Conservation (phyloP, 2,329 filamentous ascomycete genomes). For the Verticillium zaregamsianum region DNA sequence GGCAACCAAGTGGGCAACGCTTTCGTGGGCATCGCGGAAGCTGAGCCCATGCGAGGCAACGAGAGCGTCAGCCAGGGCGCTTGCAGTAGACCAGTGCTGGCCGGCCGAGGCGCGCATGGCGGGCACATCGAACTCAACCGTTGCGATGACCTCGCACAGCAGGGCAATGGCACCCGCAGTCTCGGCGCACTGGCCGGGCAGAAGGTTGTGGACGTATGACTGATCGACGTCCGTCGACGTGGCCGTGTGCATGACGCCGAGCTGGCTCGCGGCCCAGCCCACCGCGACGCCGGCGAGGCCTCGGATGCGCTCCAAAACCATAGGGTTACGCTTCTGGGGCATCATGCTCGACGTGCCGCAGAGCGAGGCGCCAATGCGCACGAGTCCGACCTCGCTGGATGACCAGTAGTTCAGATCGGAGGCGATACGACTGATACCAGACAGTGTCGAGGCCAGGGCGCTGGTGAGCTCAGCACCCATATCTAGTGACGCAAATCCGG, state of each 20-base stretch:
- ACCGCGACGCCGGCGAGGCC: slow-evolving; percentile 5
- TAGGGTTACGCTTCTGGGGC: slow-evolving; percentile 11
- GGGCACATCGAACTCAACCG: slow-evolving; percentile 1
- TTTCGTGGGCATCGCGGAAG: slow-evolving; percentile 9
- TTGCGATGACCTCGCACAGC: slow-evolving; percentile 5
- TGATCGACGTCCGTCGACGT: slow-evolving; percentile 8
- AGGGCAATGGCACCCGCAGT: slow-evolving; percentile 5
- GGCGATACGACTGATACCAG: slow-evolving; percentile 1
- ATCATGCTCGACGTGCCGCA: slow-evolving; percentile 12
- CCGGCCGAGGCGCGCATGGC: slow-evolving; percentile 1
- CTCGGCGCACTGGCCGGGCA: slow-evolving; percentile 1
- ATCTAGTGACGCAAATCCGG: neutral
- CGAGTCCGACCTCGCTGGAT: slow-evolving; percentile 6
- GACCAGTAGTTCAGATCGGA: slow-evolving; percentile 8
- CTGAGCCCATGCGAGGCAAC: slow-evolving; percentile 6
- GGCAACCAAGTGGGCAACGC: slow-evolving; percentile 5
- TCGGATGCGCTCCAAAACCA: slow-evolving; percentile 9
- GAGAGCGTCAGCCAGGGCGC: slow-evolving; percentile 7
- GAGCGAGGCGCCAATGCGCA: slow-evolving; percentile 6
- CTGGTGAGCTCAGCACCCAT: neutral
- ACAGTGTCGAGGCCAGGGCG: neutral
- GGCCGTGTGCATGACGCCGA: neutral
- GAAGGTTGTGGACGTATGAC: neutral
- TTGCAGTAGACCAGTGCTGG: slow-evolving; percentile 9
- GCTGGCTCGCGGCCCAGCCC: slow-evolving; percentile 3